Percentiles rank a stretch among this genome's conserved stretches.
These are phyloP conservation scores for Yamadazyma trypodendri DNA, from an alignment of 1,139 yeast species.

Conservation along the genomic window DNA sequence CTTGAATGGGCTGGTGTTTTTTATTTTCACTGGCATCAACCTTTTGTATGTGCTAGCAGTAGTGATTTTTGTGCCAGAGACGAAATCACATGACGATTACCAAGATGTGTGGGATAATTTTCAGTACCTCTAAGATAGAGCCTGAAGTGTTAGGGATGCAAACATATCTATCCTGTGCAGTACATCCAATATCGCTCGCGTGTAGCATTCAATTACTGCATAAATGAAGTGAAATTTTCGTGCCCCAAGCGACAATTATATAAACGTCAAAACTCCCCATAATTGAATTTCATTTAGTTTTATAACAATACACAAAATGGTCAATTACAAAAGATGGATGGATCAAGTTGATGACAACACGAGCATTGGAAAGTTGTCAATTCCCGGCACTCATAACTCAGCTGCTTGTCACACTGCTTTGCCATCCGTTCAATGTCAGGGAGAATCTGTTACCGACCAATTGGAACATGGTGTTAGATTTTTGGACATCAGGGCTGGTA, in stretches of 20 bases:
- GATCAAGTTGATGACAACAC: conserved; percentile 52
- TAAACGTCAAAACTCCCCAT: not conserved
- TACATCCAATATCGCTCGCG: no score
- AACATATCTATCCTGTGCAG: no score
- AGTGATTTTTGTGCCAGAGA: conserved; percentile 32
- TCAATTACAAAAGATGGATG: conserved; percentile 54
- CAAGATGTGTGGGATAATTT: conserved; percentile 28
- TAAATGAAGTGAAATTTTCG: not conserved
- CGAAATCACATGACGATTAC: conserved; percentile 25
- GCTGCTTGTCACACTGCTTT: conserved; percentile 75
- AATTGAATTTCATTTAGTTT: not conserved
- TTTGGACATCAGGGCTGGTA: conserved; percentile 66
- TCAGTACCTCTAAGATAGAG: conserved; percentile 3
- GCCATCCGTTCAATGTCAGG: conserved; percentile 81
- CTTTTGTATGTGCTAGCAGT: conserved; percentile 21
- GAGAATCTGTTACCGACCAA: conserved; percentile 57
- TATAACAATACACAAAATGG: conserved; percentile 26
- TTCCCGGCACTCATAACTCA: conserved; percentile 82
- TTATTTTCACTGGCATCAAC: conserved; percentile 26
- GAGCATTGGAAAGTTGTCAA: conserved; percentile 51
- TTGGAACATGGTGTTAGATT: conserved; percentile 72
- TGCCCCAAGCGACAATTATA: not conserved
- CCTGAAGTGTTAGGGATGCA: no score
- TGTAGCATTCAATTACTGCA: not conserved
- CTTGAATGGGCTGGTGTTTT: conserved; percentile 31